A percentile compares a stretch with the other conserved stretches of the same genome.
phyloP scores from a whole-genome alignment of 1,284 basidiomycete genomes.

The Austropuccinia psidii region DNA sequence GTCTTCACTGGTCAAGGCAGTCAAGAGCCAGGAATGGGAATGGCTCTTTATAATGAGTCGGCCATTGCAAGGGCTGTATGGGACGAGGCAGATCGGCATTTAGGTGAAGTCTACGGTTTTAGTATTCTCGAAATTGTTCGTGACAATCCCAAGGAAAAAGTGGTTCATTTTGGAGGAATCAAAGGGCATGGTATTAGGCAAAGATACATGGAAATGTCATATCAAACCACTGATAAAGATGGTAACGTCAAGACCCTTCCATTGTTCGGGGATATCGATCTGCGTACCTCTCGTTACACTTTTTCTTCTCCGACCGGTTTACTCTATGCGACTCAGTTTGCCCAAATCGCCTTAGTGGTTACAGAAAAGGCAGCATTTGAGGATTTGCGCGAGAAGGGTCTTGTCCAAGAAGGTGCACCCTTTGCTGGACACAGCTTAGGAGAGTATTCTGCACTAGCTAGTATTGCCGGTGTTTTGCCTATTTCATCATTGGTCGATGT shows the following conservation, averaged over 20 bases:
- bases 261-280: constrained; percentile 71
- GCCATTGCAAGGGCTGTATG: constrained; percentile 90
- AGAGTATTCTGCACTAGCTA: constrained; percentile 95
- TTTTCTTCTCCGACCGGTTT: constrained; percentile 93
- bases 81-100: constrained; percentile 89
- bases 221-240: constrained; percentile 74
- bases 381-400: constrained; percentile 92
- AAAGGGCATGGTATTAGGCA: constrained; percentile 96
- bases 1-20: constrained; percentile 99
- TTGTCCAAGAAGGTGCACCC: constrained; percentile 80
- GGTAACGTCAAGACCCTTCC: constrained; percentile 89
- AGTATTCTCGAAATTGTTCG: constrained; percentile 98
- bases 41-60: constrained; percentile 91
- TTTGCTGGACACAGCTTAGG: constrained; percentile 98
- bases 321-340: constrained; percentile 95
- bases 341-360: constrained; percentile 94
- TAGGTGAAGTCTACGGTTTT: constrained; percentile 91
- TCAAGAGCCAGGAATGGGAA: constrained; percentile 97
- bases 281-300: constrained; percentile 86
- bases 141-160: constrained; percentile 93
- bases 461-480: constrained; percentile 88
- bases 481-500: constrained; percentile 95
- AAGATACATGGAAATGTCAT: constrained; percentile 98
- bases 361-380: constrained; percentile 97
- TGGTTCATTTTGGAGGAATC: constrained; percentile 97